These are phyloP conservation scores for Zoysia pacifica DNA, from an alignment of 176 grass and related monocot genomes.

Conservation along the genomic window DNA sequence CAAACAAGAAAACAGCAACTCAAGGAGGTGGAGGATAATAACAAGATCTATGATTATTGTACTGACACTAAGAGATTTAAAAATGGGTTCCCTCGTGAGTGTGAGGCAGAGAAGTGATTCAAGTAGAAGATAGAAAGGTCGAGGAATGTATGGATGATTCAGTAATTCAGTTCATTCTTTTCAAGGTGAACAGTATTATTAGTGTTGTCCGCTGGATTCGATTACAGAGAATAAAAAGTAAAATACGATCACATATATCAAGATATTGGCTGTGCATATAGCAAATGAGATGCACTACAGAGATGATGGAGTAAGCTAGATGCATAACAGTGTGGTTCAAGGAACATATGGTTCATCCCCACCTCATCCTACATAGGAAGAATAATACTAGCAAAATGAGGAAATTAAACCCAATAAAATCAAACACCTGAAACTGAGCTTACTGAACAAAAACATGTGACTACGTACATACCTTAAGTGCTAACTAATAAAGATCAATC, in stretches of 20 bases:
- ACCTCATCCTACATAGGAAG: not conserved
- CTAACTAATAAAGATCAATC: not conserved
- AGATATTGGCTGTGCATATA: constrained; percentile 3
- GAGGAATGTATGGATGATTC: constrained; percentile 34
- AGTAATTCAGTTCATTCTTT: constrained; percentile 44
- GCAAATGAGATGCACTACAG: not conserved
- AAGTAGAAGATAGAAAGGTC: constrained; percentile 24
- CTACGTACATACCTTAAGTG: constrained; percentile 5
- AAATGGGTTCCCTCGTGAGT: constrained; percentile 37
- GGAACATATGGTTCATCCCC: not conserved
- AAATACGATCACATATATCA: not conserved
- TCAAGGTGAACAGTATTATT: constrained; percentile 17
- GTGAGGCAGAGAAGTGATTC: constrained; percentile 34
- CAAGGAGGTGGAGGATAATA: constrained; percentile 35
- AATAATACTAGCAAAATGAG: not conserved
- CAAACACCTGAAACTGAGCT: not conserved
- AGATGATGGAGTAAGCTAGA: not conserved
- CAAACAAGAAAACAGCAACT: constrained; percentile 36
- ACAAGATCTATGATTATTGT: constrained; percentile 72
- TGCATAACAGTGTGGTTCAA: not conserved
- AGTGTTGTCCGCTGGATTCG: constrained; percentile 7
- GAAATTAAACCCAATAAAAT: not conserved
- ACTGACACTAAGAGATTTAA: constrained; percentile 50
- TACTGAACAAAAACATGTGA: not conserved
- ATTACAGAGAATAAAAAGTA: not conserved